phyloP scores from a whole-genome alignment of 352 stramenopile species.

The Pythium dissimile region DNA sequence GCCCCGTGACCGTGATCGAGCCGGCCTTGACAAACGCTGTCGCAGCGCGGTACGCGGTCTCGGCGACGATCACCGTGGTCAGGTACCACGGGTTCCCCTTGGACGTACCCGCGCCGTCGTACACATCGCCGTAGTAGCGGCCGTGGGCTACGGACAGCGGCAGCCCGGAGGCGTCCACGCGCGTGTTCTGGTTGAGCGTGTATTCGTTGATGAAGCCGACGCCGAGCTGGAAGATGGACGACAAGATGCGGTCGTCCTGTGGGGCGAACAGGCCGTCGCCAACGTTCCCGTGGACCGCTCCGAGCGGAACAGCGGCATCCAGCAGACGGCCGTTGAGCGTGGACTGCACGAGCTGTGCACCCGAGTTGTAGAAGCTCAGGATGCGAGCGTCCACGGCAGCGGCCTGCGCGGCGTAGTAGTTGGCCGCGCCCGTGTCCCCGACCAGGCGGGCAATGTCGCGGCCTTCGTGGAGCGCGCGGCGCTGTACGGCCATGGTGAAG shows the following conservation, averaged over 20 bases:
- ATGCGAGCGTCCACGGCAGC: constrained; percentile 12
- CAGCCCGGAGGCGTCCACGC: constrained; percentile 3
- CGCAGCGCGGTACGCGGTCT: constrained; percentile 15
- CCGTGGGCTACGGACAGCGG: constrained; percentile 23
- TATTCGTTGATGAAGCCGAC: constrained; percentile 25
- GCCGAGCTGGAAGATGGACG: constrained; percentile 21
- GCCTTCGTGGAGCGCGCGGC: constrained; percentile 22
- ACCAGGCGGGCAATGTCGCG: constrained; percentile 17
- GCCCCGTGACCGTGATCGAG: constrained; percentile 18
- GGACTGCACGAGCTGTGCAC: constrained; percentile 15
- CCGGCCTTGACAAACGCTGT: constrained; percentile 22
- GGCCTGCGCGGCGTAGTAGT: constrained; percentile 12
- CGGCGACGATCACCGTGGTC: constrained; percentile 15
- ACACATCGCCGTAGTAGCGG: constrained; percentile 25
- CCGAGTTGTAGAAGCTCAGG: constrained; percentile 22
- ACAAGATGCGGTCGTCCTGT: constrained; percentile 15
- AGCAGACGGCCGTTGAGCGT: constrained; percentile 20
- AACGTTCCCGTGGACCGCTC: constrained; percentile 17
- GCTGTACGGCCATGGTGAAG: constrained; percentile 24
- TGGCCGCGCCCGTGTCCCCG: constrained; percentile 17
- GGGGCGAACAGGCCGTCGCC: constrained; percentile 22
- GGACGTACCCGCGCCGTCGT: constrained; percentile 20
- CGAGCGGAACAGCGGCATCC: constrained; percentile 19
- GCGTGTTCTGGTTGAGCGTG: constrained; percentile 19
- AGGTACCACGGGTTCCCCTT: constrained; percentile 28